Evolutionary conservation across 1,139 yeast genomes (phyloP), one percentile per base, ranked within the genome.

Genomic region (Yamadazyma atlantica): DNA sequence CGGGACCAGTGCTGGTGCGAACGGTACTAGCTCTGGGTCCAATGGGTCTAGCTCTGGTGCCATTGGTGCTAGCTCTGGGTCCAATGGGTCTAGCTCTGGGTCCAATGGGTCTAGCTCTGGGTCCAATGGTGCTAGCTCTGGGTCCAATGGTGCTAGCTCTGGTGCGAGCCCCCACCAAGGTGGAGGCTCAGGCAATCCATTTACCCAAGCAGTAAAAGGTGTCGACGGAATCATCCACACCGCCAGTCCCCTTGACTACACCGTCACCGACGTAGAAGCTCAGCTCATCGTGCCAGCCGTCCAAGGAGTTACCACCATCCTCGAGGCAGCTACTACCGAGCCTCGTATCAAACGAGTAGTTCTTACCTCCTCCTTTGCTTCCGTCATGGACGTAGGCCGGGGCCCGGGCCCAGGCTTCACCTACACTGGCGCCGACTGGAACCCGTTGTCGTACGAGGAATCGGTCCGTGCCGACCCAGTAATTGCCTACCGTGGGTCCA

Each of bases 401-500:
- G 58, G 44, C 6, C 41, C 42, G 1, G 56, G 50, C 15, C 56
- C 58, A 3, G 56, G 55, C 1, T 48, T 47, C 22, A 44, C 50
- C 6, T 67, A 65, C 42, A 46, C 60, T 2, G 42, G 47, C 3
- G 54, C 60, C 10, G 57, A 60, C 10, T 64, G 69, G 47, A 60
- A 66, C 41, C 55, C 64, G 29, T 58, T 68, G 17, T 51, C 59
- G 17, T 63, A 60, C 39, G 66, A 64, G 34, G 72, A 66, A 11
- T 69, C 73, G 1, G 25, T 40, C 18, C 50, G 55, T 12, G 57
- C 64, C 23, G 65, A 66, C 33, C 64, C 71, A 8, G 46, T 66
- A 17, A 53, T 62, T 19, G 72, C 70, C 4, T 66, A 67, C 44
- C 62, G 66, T 41, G 71, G 68, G 1, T 64, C 69, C 11, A 67